phyloP scores from a whole-genome alignment of 2,329 filamentous ascomycete genomes.

The Massarina eburnea region DNA sequence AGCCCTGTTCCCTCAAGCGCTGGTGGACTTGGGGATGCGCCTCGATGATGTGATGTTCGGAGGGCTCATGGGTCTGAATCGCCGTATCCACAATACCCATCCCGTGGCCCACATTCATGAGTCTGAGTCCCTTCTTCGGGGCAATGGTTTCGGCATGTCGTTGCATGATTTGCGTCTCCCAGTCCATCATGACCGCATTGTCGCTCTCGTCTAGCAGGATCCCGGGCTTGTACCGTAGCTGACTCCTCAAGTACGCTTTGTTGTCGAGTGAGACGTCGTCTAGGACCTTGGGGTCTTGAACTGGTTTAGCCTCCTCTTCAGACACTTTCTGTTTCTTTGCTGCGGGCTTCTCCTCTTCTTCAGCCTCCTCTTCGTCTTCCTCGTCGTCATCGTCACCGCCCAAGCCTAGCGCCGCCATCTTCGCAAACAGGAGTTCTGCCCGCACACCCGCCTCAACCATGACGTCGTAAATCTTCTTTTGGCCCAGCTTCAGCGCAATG shows the following conservation, averaged over 20 bases:
- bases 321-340: conserved; percentile 38
- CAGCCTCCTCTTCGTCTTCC: conserved; percentile 23
- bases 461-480: conserved; percentile 38
- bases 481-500: conserved; percentile 35
- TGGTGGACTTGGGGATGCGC: conserved; percentile 77
- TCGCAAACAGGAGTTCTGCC: conserved; percentile 38
- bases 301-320: conserved; percentile 27
- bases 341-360: conserved; percentile 31
- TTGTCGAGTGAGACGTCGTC: conserved; percentile 43
- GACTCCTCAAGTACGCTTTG: conserved; percentile 41
- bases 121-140: conserved; percentile 62
- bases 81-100: conserved; percentile 86
- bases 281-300: conserved; percentile 27
- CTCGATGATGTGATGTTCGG: conserved; percentile 80
- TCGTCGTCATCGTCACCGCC: conserved; percentile 22
- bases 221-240: conserved; percentile 35
- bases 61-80: conserved; percentile 68
- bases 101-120: conserved; percentile 86
- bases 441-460: conserved; percentile 42
- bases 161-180: conserved; percentile 86
- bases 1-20: conserved; percentile 67
- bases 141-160: conserved; percentile 70
- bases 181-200: conserved; percentile 93
- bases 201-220: conserved; percentile 69
- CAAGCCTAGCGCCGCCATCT: conserved; percentile 36